Percentiles rank a stretch among this genome's conserved stretches.
Evolutionary conservation across 495 filamentous ascomycete genomes (phyloP).

Genomic region (Podospora comata): DNA sequence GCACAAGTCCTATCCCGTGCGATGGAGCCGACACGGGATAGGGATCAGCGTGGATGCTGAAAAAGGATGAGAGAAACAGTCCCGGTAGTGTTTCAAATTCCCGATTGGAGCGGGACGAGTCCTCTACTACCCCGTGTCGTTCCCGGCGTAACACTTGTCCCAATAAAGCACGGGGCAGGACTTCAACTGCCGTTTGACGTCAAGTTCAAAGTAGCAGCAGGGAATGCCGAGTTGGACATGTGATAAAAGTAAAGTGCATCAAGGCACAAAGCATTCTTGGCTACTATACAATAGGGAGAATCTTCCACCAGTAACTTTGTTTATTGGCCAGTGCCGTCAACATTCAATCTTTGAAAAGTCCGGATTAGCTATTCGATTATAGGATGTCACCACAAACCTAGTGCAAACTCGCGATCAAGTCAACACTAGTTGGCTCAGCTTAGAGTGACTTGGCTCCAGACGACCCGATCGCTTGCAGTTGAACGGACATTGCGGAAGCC

Average conservation of each 20-base stretch:
- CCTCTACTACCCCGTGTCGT: neutral
- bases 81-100: neutral
- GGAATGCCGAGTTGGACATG: neutral
- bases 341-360: no score
- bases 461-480: no score
- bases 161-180: neutral
- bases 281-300: neutral
- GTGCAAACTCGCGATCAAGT: no score
- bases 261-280: neutral
- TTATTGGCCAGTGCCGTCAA: neutral
- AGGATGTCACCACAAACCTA: no score
- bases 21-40: neutral
- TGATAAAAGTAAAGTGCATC: neutral
- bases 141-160: neutral
- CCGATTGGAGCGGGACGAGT: neutral
- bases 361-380: no score
- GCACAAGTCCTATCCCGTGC: neutral
- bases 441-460: no score
- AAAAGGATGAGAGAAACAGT: neutral
- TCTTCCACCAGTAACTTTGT: neutral
- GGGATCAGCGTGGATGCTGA: neutral
- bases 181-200: neutral
- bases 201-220: neutral
- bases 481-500: no score
- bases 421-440: no score